Evolutionary conservation across 352 stramenopile species (phyloP).

Genomic region (Pythium phragmitis): DNA sequence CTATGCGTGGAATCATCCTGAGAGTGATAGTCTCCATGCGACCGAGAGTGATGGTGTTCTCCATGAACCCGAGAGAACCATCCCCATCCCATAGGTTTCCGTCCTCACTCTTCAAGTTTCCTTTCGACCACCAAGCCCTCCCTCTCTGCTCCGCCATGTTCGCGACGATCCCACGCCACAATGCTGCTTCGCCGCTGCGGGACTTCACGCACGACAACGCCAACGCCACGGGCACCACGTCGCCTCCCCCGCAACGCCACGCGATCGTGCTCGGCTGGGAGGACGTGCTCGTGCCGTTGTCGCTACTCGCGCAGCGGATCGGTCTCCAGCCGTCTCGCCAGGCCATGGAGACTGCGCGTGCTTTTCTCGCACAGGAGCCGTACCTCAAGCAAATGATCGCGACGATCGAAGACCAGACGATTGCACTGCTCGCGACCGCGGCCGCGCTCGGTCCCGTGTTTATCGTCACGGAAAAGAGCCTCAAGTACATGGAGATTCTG

Average conservation of each 20-base stretch:
- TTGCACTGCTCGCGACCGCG: slow-evolving; percentile 42
- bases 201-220: neutral
- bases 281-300: slow-evolving; percentile 51
- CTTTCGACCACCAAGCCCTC: neutral
- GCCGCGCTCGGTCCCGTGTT: slow-evolving; percentile 45
- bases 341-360: slow-evolving; percentile 34
- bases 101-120: slow-evolving; percentile 15
- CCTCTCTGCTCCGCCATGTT: slow-evolving; percentile 15
- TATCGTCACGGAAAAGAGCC: slow-evolving; percentile 47
- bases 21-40: too few relatives aligned
- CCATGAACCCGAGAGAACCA: too few relatives aligned
- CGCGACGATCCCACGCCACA: slow-evolving; percentile 21
- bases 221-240: slow-evolving; percentile 15
- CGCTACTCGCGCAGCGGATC: slow-evolving; percentile 40
- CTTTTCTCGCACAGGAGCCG: slow-evolving; percentile 30
- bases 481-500: slow-evolving; percentile 46
- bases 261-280: slow-evolving; percentile 59
- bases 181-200: neutral
- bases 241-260: slow-evolving; percentile 12
- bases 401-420: slow-evolving; percentile 51
- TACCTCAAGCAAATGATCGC: slow-evolving; percentile 55
- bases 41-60: too few relatives aligned
- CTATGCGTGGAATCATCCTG: too few relatives aligned
- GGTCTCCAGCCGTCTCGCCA: slow-evolving; percentile 38
- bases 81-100: too few relatives aligned